Evolutionary conservation across 352 stramenopile species (phyloP), one percentile per base, ranked within the genome.

Genomic region (Phytophthora macrochlamydospora): DNA sequence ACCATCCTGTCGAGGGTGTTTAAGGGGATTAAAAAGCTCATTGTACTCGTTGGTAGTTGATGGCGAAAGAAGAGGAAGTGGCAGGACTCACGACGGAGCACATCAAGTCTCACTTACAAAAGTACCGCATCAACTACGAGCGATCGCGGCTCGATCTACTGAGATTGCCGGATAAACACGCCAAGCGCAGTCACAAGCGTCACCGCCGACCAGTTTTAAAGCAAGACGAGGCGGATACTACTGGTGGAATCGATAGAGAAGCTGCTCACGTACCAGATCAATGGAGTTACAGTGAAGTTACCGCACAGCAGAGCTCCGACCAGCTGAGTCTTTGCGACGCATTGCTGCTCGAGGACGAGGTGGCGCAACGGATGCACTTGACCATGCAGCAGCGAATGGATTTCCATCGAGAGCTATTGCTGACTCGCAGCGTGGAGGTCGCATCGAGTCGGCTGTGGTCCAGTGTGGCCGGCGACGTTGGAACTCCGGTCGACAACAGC

Each of bases 41-140:
- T 13, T 45, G 38, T 14, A 45, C 18, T 45, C 11, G 8, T 12
- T 45, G 38, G 18, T 32, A 73, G 65, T 40, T 73, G 33, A 69
- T 73, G 65, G 59, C 64, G 40, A 57, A 32, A 33, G 62, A 69
- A 35, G 54, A 24, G 3, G 38, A 32, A 38, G 57, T 43, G 0
- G 54, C 68, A 24, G 54, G 42, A 31, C 33, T 73, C 49, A 73
- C 65, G 24, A 49, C 29, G 28, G 53, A 65, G 12, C 59, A 73
- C 28, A 73, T 73, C 49, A 73, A 73, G 49, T 73, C 65, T 7
- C 65, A 73, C 8, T 43, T 73, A 1, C 65, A 73, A 29, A 73
- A 73, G 59, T 69, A 73, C 29, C 53, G 59, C 30, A 73, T 73
- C 48, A 65, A 56, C 42, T 61, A 73, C 43, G 37, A 73, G 32